Evolutionary conservation across 768 basidiomycete species (phyloP).

Genomic region (Tricholoma saponaceum): DNA sequence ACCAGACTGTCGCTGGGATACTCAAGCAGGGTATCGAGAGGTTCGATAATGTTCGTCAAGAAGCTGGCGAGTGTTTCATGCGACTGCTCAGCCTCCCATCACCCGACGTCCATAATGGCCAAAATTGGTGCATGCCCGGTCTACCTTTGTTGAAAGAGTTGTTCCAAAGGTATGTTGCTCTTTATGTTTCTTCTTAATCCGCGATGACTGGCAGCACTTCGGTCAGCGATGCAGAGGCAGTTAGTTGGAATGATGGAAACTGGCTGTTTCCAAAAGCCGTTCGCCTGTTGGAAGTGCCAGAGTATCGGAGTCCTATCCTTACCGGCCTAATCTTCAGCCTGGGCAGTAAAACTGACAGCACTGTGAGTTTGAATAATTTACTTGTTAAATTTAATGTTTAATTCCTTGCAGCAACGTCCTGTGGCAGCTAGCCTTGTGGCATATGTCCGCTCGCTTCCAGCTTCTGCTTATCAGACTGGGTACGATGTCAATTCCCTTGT

Average conservation of each 20-base stretch:
- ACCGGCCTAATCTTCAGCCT: slow-evolving; percentile 75
- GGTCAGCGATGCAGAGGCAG: slow-evolving; percentile 35
- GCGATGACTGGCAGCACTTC: slow-evolving; percentile 5
- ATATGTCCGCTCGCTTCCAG: slow-evolving; percentile 53
- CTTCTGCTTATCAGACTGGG: slow-evolving; percentile 21
- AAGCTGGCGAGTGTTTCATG: slow-evolving; percentile 62
- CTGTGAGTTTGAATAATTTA: slow-evolving; percentile 46
- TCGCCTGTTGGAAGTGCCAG: slow-evolving; percentile 54
- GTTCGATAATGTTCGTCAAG: slow-evolving; percentile 85
- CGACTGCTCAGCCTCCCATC: slow-evolving; percentile 43
- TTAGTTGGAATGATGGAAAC: slow-evolving; percentile 65
- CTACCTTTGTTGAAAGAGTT: slow-evolving; percentile 44
- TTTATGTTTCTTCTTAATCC: slow-evolving; percentile 1
- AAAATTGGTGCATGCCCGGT: slow-evolving; percentile 51
- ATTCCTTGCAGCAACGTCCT: slow-evolving; percentile 56
- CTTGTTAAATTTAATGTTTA: slow-evolving; percentile 1
- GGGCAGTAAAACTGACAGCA: slow-evolving; percentile 81
- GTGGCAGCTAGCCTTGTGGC: slow-evolving; percentile 55
- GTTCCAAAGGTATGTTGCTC: slow-evolving; percentile 43
- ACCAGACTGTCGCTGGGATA: slow-evolving; percentile 56
- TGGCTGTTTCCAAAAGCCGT: slow-evolving; percentile 77
- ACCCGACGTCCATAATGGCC: slow-evolving; percentile 35
- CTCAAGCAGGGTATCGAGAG: slow-evolving; percentile 90
- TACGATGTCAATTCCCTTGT: slow-evolving; percentile 53
- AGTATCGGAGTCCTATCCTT: slow-evolving; percentile 61